A percentile compares a stretch with the other conserved stretches of the same genome.
These are phyloP conservation scores for Boletus sp. DNA, from an alignment of 1,284 basidiomycete genomes.

Conservation along the genomic window DNA sequence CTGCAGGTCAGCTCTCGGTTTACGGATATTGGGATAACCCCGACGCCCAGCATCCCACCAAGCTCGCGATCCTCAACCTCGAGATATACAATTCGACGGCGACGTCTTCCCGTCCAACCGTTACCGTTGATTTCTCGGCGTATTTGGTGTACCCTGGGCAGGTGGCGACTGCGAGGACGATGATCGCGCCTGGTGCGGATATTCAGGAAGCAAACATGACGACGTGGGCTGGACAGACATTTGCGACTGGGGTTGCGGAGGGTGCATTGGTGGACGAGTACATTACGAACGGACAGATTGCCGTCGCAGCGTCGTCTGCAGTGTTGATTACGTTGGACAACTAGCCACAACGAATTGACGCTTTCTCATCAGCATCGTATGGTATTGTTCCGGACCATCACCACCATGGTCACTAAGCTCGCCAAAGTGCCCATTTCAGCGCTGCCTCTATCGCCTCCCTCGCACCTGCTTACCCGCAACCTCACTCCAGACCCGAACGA, in stretches of 20 bases:
- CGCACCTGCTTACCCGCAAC: constrained; percentile 65
- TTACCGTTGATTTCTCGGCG: constrained; percentile 48
- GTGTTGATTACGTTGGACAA: constrained; percentile 38
- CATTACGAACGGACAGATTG: constrained; percentile 39
- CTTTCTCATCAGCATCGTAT: too few species aligned
- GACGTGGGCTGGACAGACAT: constrained; percentile 54
- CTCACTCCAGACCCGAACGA: constrained; percentile 71
- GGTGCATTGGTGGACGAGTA: constrained; percentile 46
- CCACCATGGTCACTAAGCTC: constrained; percentile 27
- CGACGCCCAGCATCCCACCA: constrained; percentile 41
- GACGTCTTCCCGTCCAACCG: constrained; percentile 41
- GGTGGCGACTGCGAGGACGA: constrained; percentile 40
- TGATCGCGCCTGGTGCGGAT: constrained; percentile 52
- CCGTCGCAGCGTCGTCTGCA: constrained; percentile 49
- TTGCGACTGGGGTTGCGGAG: constrained; percentile 43
- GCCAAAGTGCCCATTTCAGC: constrained; percentile 54
- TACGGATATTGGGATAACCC: constrained; percentile 53
- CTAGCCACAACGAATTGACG: not conserved
- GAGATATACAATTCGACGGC: constrained; percentile 53
- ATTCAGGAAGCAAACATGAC: constrained; percentile 46
- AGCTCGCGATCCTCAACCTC: constrained; percentile 51
- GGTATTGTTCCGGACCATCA: constrained; percentile 12
- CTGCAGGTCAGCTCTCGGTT: constrained; percentile 50
- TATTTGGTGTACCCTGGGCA: constrained; percentile 36
- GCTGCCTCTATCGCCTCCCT: constrained; percentile 65